Evolutionary conservation across 768 basidiomycete species (phyloP).

Genomic region (Trametopsis cervina): DNA sequence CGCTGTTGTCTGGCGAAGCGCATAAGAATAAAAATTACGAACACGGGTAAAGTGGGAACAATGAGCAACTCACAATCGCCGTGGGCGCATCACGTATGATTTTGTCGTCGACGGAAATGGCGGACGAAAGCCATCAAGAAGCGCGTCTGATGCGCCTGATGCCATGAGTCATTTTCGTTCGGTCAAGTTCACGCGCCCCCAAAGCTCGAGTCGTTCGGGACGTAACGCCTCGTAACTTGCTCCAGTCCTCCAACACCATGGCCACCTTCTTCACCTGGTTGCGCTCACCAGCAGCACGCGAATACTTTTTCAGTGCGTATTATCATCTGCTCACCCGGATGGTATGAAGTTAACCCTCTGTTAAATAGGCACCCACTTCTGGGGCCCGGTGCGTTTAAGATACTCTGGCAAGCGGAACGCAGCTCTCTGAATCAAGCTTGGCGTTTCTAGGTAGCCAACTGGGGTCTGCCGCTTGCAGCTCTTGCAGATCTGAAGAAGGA

Average conservation of each 20-base stretch:
- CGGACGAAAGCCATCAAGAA: not conserved
- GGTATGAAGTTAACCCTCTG: not conserved
- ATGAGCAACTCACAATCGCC: no score
- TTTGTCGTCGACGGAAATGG: not conserved
- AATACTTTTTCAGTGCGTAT: slow-evolving; percentile 91
- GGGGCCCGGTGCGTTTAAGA: slow-evolving; percentile 77
- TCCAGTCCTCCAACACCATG: slow-evolving; percentile 39
- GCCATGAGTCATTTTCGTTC: not conserved
- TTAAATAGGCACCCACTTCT: slow-evolving; percentile 85
- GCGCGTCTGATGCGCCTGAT: not conserved
- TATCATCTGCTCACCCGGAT: slow-evolving; percentile 2
- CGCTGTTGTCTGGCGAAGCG: no score
- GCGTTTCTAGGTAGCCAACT: slow-evolving; percentile 79
- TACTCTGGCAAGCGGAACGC: slow-evolving; percentile 5
- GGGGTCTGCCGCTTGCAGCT: slow-evolving; percentile 95
- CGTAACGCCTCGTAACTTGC: no score
- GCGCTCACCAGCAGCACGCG: slow-evolving; percentile 83
- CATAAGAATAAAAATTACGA: no score
- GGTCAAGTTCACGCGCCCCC: not conserved
- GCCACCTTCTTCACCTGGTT: slow-evolving; percentile 84
- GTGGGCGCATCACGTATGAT: no score
- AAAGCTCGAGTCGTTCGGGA: slow-evolving; percentile 1
- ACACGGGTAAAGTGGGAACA: no score
- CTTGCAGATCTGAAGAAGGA: slow-evolving; percentile 87
- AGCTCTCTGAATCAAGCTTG: slow-evolving; percentile 2